Percentiles rank a stretch among this genome's conserved stretches.
Conservation (phyloP, 371 early-diverging fungal species). For the Blakeslea trispora region DNA sequence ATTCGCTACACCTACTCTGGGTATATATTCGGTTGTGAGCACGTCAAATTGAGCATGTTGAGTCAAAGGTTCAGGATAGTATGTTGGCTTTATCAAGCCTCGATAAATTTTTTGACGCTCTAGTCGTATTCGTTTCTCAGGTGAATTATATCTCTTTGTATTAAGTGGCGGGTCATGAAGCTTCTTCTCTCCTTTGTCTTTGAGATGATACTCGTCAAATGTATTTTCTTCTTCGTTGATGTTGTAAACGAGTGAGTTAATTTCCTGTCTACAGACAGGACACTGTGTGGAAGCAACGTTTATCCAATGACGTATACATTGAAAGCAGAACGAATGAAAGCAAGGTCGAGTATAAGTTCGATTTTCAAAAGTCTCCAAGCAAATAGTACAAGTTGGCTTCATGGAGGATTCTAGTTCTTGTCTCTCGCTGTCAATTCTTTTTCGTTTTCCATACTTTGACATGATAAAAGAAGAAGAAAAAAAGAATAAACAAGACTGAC, state of each 20-base stretch:
- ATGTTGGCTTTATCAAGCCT: neutral
- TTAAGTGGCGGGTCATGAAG: slow-evolving; percentile 35
- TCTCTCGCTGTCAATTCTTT: slow-evolving; percentile 1
- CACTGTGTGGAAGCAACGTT: slow-evolving; percentile 45
- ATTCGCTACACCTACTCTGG: slow-evolving; percentile 23
- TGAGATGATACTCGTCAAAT: slow-evolving; percentile 44
- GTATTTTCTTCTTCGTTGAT: slow-evolving; percentile 36
- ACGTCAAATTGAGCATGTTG: slow-evolving; percentile 15
- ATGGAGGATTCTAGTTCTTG: neutral
- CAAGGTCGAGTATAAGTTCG: slow-evolving; percentile 60
- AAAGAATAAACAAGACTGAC: neutral
- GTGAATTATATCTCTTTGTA: slow-evolving; percentile 5
- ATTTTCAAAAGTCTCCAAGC: slow-evolving; percentile 49
- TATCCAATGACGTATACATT: slow-evolving; percentile 64
- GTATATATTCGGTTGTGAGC: slow-evolving; percentile 40
- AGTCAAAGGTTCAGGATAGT: slow-evolving; percentile 29
- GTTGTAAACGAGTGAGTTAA: slow-evolving; percentile 38
- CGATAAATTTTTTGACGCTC: slow-evolving; percentile 31
- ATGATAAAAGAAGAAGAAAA: neutral
- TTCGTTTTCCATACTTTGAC: slow-evolving; percentile 10
- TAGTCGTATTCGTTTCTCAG: slow-evolving; percentile 19
- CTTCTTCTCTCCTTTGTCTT: slow-evolving; percentile 23
- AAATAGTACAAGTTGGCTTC: slow-evolving; percentile 56
- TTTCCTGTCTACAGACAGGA: slow-evolving; percentile 58
- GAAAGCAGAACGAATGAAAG: slow-evolving; percentile 65